phyloP scores from a whole-genome alignment of 257 asterid species.

The Ehretia macrophylla region DNA sequence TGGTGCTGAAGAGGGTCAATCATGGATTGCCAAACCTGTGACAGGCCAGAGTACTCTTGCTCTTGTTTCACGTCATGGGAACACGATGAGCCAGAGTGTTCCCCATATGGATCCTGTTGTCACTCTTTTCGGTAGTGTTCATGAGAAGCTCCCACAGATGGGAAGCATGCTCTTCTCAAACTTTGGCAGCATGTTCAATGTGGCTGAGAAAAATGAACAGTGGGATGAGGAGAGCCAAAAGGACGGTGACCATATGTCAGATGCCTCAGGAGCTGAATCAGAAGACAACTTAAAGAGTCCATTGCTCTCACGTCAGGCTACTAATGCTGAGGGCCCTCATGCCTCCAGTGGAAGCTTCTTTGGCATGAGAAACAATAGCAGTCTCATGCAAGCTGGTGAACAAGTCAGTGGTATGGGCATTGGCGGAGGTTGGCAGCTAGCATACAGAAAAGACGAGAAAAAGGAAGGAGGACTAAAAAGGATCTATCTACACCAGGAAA shows the following conservation, averaged over 20 bases:
- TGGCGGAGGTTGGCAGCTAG: conserved; percentile 98
- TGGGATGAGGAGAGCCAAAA: conserved; percentile 80
- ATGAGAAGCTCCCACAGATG: conserved; percentile 61
- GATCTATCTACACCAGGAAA: conserved; percentile 81
- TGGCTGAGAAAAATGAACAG: conserved; percentile 47
- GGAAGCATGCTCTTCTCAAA: conserved; percentile 72
- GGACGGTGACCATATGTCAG: conserved; percentile 38
- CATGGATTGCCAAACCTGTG: conserved; percentile 91
- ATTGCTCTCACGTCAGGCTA: conserved; percentile 56
- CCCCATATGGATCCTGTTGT: conserved; percentile 79
- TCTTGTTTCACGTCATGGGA: conserved; percentile 73
- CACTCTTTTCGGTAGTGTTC: conserved; percentile 86
- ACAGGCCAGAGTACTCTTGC: conserved; percentile 68
- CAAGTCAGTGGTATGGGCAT: conserved; percentile 65
- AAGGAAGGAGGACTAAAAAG: conserved; percentile 70
- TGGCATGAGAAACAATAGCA: conserved; percentile 1
- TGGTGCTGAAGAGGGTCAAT: conserved; percentile 92
- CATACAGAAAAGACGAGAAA: conserved; percentile 73
- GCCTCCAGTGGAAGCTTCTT: conserved; percentile 23
- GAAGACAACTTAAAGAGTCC: conserved; percentile 83
- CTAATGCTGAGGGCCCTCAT: conserved; percentile 32
- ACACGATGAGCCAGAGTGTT: conserved; percentile 47
- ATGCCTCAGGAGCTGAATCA: conserved; percentile 53
- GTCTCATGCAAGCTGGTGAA: conserved; percentile 27
- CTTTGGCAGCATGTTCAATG: conserved; percentile 82